Conservation (phyloP, 306 rosid species). For the Phaseolus lunatus region DNA sequence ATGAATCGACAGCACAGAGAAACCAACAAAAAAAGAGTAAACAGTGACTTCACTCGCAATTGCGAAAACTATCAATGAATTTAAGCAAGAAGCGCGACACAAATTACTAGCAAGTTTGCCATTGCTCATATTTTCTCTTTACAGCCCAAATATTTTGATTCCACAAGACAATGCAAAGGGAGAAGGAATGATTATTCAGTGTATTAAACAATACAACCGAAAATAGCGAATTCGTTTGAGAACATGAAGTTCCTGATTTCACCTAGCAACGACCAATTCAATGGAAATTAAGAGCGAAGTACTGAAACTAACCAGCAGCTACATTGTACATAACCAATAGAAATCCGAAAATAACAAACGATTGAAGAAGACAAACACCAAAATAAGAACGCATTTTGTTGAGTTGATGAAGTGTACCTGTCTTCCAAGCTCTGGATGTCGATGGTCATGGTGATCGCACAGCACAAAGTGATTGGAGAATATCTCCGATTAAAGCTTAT, state of each 20-base stretch:
- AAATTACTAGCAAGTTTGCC: slow-evolving; percentile 17
- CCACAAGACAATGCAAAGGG: slow-evolving; percentile 20
- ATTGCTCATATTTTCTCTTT: background rate
- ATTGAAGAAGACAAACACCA: background rate
- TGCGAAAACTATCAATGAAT: slow-evolving; percentile 14
- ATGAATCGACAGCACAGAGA: background rate
- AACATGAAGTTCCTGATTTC: slow-evolving; percentile 21
- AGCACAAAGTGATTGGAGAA: slow-evolving; percentile 22
- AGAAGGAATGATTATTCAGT: slow-evolving; percentile 28
- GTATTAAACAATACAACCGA: background rate
- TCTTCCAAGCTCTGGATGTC: slow-evolving; percentile 60
- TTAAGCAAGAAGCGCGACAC: slow-evolving; percentile 1
- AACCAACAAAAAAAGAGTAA: background rate
- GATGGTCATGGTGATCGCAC: slow-evolving; percentile 57
- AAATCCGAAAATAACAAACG: background rate
- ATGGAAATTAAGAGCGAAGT: slow-evolving; percentile 26
- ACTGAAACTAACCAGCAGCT: slow-evolving; percentile 27
- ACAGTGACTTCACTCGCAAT: slow-evolving; percentile 24
- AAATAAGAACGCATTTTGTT: slow-evolving; percentile 6
- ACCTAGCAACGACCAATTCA: slow-evolving; percentile 8
- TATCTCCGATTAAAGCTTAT: slow-evolving; percentile 34
- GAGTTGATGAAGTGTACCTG: slow-evolving; percentile 51
- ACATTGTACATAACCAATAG: slow-evolving; percentile 7
- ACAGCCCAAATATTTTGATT: slow-evolving; percentile 5
- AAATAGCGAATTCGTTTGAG: slow-evolving; percentile 1